A percentile compares a stretch with the other conserved stretches of the same genome.
phyloP scores from a whole-genome alignment of 495 filamentous ascomycete genomes.

The Aspergillus incahuasiensis region DNA sequence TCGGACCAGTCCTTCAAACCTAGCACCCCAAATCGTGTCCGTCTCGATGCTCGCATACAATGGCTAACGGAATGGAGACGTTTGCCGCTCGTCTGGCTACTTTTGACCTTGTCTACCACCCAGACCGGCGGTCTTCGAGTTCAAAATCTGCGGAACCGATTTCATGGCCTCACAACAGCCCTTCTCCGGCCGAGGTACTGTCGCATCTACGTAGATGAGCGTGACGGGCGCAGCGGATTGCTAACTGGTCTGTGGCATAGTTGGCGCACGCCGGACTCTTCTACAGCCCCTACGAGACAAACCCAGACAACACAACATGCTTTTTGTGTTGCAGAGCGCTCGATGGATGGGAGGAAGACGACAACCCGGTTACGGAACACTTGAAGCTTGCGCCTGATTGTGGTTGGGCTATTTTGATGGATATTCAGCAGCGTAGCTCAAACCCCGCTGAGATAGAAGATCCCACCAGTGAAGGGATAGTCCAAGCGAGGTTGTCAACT shows the following conservation, averaged over 20 bases:
- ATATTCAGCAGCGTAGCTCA: slow-evolving; percentile 61
- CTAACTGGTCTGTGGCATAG: slow-evolving; percentile 33
- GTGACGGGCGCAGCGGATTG: neutral
- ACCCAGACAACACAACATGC: slow-evolving; percentile 83
- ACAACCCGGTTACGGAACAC: slow-evolving; percentile 79
- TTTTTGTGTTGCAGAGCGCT: slow-evolving; percentile 76
- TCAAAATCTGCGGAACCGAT: slow-evolving; percentile 57
- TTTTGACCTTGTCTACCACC: slow-evolving; percentile 58
- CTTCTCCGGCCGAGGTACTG: slow-evolving; percentile 58
- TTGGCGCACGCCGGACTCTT: slow-evolving; percentile 88
- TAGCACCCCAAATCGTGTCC: neutral
- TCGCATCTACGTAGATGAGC: neutral
- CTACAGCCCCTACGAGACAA: slow-evolving; percentile 68
- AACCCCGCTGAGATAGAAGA: slow-evolving; percentile 62
- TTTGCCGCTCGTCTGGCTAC: slow-evolving; percentile 69
- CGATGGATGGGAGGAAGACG: slow-evolving; percentile 83
- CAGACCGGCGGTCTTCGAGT: slow-evolving; percentile 62
- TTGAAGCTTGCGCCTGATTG: slow-evolving; percentile 74
- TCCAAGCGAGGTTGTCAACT: slow-evolving; percentile 72
- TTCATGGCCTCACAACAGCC: slow-evolving; percentile 70
- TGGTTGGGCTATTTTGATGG: slow-evolving; percentile 79
- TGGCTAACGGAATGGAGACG: slow-evolving; percentile 50
- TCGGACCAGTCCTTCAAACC: neutral
- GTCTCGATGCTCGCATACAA: slow-evolving; percentile 14
- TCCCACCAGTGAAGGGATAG: slow-evolving; percentile 63